Percentiles rank a stretch among this genome's conserved stretches.
Conservation (phyloP, 2,329 filamentous ascomycete genomes). For the Colletotrichum orbiculare region DNA sequence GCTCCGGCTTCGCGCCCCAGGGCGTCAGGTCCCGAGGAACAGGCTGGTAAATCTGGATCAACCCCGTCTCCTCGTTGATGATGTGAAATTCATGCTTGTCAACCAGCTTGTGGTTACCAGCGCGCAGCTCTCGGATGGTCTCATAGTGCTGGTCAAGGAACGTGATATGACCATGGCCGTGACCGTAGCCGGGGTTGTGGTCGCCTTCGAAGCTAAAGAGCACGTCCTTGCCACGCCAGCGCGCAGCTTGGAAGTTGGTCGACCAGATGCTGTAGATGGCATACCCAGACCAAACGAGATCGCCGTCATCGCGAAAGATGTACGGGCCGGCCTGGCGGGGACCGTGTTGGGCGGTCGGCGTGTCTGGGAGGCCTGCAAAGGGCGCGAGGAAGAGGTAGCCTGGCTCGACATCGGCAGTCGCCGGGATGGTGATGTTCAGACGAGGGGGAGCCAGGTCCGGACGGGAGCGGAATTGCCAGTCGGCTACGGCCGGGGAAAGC, state of each 20-base stretch:
- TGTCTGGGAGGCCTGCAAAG: slow-evolving; percentile 48
- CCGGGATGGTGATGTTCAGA: slow-evolving; percentile 56
- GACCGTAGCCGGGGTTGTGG: slow-evolving; percentile 61
- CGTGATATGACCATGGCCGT: slow-evolving; percentile 65
- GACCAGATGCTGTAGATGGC: slow-evolving; percentile 63
- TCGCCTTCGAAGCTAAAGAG: slow-evolving; percentile 66
- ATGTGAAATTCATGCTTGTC: slow-evolving; percentile 68
- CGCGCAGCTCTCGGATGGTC: slow-evolving; percentile 62
- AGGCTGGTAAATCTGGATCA: slow-evolving; percentile 66
- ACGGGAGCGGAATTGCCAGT: slow-evolving; percentile 36
- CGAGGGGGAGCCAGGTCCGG: slow-evolving; percentile 47
- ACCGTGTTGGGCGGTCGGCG: slow-evolving; percentile 50
- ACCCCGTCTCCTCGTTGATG: slow-evolving; percentile 61
- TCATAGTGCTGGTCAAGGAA: slow-evolving; percentile 66
- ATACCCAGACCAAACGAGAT: slow-evolving; percentile 68
- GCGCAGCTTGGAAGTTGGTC: slow-evolving; percentile 63
- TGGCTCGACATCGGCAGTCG: slow-evolving; percentile 49
- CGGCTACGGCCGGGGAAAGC: slow-evolving; percentile 21
- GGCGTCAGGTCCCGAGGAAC: slow-evolving; percentile 55
- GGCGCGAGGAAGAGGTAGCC: slow-evolving; percentile 58
- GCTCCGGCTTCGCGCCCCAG: slow-evolving; percentile 58
- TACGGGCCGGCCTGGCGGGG: slow-evolving; percentile 65
- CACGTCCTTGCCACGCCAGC: slow-evolving; percentile 62
- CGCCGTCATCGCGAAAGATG: slow-evolving; percentile 65
- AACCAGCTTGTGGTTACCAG: slow-evolving; percentile 60